Conservation (phyloP, 176 grass and related monocot genomes). For the Echinochloa phyllopogon region DNA sequence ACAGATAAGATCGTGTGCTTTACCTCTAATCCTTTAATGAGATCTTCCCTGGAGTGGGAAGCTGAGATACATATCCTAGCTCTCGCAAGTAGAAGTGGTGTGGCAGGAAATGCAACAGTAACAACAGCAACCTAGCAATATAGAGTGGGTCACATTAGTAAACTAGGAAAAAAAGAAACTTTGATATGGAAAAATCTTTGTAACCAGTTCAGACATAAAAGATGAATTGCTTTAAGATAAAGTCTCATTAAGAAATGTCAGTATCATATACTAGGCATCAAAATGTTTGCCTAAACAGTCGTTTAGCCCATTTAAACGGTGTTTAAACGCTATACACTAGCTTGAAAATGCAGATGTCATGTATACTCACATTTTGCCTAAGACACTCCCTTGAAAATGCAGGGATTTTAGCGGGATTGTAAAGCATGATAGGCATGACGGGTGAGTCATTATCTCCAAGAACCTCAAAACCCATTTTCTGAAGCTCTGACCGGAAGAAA, state of each 20-base stretch:
- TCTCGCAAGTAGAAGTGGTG: conserved; percentile 85
- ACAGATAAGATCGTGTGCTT: conserved; percentile 35
- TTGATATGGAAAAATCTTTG: neutral
- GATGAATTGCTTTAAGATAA: conserved; percentile 21
- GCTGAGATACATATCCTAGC: conserved; percentile 98
- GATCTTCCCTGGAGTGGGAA: conserved; percentile 87
- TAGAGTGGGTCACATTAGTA: conserved; percentile 30
- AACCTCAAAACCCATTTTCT: conserved; percentile 98
- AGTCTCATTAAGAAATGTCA: neutral
- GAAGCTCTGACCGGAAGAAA: conserved; percentile 90
- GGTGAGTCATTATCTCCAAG: conserved; percentile 94
- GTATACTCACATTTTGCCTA: conserved; percentile 70
- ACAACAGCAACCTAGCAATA: conserved; percentile 85
- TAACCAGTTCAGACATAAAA: conserved; percentile 1
- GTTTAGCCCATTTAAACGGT: no score
- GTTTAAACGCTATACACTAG: no score
- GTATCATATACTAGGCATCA: neutral
- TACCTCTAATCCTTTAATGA: conserved; percentile 93
- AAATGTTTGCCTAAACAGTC: neutral
- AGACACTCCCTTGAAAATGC: conserved; percentile 95
- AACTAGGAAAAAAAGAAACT: neutral
- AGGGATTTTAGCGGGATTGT: conserved; percentile 98
- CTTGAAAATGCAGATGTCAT: neutral
- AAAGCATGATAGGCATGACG: conserved; percentile 98
- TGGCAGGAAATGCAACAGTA: conserved; percentile 97